Evolutionary conservation across 345 rosid species (phyloP), one percentile per base, ranked within the genome.

Genomic region (Camelina neglecta): DNA sequence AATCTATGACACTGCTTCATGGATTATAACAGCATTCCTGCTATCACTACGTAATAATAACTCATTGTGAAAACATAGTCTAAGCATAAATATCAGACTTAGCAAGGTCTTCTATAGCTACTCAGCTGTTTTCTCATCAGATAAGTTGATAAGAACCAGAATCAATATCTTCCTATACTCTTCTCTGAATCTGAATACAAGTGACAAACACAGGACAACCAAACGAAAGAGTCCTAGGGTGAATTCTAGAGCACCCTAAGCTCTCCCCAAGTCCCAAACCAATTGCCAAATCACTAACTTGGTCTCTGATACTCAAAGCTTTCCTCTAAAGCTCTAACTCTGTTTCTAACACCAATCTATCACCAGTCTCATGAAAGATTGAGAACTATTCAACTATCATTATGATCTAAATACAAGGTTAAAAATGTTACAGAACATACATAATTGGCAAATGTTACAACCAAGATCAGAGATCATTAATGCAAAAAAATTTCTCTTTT

Each of bases 211-310:
- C 8, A 38, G 20, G 9, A 53, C 10, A 41, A 62, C 26, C 45
- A 16, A 18, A 41, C 29, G 7, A 36, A 6, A 8, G 13, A 20
- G 18, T 71, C 47, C 29, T 9, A 24, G 2, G 23, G 10, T 61
- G 53, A 11, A 11, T 16, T 39, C 16, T 63, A 62, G 35, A 53
- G 44, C 54, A 51, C 12, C 44, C 11, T 41, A 73, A 41, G 55
- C 45, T 73, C 53, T 18, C 21, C 21, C 5, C 11, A 72, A 42
- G 35, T 0, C 21, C 44, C 6, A 23, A 48, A 49, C 1, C 50
- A 20, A 60, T 36, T 21, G 12, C 18, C 36, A 50, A 55, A 24
- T 11, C 48, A 13, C 47, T 59, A 12, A 54, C 59, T 13, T 15
- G 41, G 29, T 58, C 42, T 48, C 59, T 21, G n/a, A 4, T 2